Conservation (phyloP, 148 eudicot genomes). For the Fagopyrum esculentum region DNA sequence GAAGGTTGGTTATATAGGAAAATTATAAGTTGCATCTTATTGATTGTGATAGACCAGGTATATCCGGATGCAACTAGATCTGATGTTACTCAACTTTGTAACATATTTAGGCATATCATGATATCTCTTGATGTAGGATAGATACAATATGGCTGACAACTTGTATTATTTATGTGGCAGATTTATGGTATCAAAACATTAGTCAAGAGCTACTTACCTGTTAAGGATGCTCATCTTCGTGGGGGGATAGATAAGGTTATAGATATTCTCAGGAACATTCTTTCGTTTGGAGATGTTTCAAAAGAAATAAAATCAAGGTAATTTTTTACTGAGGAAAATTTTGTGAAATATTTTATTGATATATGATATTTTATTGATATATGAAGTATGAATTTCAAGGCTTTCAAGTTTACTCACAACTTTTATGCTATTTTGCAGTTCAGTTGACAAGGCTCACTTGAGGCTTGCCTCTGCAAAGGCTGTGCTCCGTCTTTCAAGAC, state of each 20-base stretch:
- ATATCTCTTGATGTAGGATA: not conserved
- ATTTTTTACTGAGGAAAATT: not conserved
- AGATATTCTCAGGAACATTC: slow-evolving; percentile 58
- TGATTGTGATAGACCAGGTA: not conserved
- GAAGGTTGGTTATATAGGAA: slow-evolving; percentile 46
- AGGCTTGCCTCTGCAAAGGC: slow-evolving; percentile 93
- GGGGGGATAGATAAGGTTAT: slow-evolving; percentile 72
- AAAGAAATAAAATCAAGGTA: slow-evolving; percentile 74
- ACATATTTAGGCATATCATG: not conserved
- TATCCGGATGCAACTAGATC: not conserved
- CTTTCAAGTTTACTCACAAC: not conserved
- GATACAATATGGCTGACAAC: not conserved
- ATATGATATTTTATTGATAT: not conserved
- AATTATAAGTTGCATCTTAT: not conserved
- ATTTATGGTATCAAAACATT: slow-evolving; percentile 78
- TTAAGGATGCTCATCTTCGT: slow-evolving; percentile 94
- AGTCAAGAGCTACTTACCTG: slow-evolving; percentile 94
- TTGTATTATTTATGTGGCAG: slow-evolving; percentile 30
- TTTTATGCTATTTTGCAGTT: slow-evolving; percentile 36
- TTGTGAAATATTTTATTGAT: slow-evolving; percentile 6
- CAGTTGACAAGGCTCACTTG: slow-evolving; percentile 83
- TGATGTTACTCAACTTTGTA: not conserved
- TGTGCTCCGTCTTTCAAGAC: slow-evolving; percentile 84
- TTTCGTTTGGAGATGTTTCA: slow-evolving; percentile 73
- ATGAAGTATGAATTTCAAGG: not conserved